Evolutionary conservation across 805 yeast genomes (phyloP).

Genomic region (Myxozyma geophila): DNA sequence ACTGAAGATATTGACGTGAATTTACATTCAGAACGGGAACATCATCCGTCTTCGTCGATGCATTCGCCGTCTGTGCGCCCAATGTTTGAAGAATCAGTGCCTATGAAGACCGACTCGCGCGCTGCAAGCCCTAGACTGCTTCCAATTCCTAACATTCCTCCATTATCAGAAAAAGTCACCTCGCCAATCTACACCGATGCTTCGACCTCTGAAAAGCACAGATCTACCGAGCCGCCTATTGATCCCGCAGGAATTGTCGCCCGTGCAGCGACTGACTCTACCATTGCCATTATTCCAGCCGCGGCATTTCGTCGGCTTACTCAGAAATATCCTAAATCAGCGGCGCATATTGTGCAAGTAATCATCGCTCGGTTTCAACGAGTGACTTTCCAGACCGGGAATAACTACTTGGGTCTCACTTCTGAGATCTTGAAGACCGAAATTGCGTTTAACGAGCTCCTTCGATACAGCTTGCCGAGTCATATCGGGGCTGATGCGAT

Average conservation of each 20-base stretch:
- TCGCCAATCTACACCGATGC: background rate
- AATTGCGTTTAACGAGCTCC: conserved; percentile 55
- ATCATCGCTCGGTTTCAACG: conserved; percentile 82
- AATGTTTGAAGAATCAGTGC: conserved; percentile 19
- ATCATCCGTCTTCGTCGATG: background rate
- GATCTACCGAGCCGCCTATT: background rate
- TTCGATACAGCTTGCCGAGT: conserved; percentile 60
- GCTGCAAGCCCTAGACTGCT: conserved; percentile 6
- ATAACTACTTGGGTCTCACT: conserved; percentile 82
- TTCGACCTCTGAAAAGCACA: background rate
- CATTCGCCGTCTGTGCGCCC: conserved; percentile 10
- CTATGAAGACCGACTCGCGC: conserved; percentile 12
- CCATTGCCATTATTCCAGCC: conserved; percentile 90
- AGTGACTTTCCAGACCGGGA: conserved; percentile 90
- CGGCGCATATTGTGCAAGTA: conserved; percentile 93
- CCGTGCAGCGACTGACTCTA: conserved; percentile 71
- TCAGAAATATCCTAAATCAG: conserved; percentile 78
- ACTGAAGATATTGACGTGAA: conserved; percentile 50
- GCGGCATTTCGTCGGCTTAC: conserved; percentile 77
- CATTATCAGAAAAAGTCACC: conserved; percentile 17
- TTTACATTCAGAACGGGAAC: conserved; percentile 11
- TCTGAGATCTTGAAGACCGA: conserved; percentile 81
- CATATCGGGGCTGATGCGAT: conserved; percentile 65
- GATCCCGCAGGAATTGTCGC: conserved; percentile 60
- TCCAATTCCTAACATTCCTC: conserved; percentile 27